These are phyloP conservation scores for Fonsecaea pugnacius DNA, from an alignment of 2,329 filamentous ascomycete genomes.

Conservation along the genomic window DNA sequence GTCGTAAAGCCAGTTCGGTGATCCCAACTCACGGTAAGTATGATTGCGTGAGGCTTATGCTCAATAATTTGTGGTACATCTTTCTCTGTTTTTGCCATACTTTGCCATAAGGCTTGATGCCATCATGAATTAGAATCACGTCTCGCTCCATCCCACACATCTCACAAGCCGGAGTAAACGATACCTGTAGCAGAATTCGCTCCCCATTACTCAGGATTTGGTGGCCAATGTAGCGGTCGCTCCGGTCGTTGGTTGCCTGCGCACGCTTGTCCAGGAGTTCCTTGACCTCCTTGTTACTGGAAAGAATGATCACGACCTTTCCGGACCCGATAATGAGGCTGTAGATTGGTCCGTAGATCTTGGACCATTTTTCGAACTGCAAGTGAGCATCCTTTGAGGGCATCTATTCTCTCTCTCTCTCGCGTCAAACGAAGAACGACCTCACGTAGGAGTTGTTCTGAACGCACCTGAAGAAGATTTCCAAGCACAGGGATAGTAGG, in stretches of 20 bases:
- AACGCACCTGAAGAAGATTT: conserved; percentile 50
- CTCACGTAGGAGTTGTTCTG: background rate
- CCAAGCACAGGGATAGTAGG: conserved; percentile 57
- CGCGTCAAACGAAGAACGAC: conserved; percentile 20
- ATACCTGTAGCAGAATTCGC: conserved; percentile 41
- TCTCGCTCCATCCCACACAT: background rate
- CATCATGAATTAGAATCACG: background rate
- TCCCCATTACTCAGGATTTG: conserved; percentile 38
- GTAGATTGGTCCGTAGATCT: conserved; percentile 58
- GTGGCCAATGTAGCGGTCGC: conserved; percentile 52
- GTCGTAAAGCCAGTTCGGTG: too few species aligned
- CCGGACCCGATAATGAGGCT: conserved; percentile 55
- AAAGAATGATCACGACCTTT: conserved; percentile 54
- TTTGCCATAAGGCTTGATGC: background rate
- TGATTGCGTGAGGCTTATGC: conserved; percentile 50
- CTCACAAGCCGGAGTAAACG: background rate
- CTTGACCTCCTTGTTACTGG: conserved; percentile 52
- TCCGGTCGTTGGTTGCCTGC: conserved; percentile 55
- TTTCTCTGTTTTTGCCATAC: conserved; percentile 37
- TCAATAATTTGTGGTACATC: conserved; percentile 53
- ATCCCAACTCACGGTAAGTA: conserved; percentile 55
- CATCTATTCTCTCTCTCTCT: conserved; percentile 41
- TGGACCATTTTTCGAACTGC: conserved; percentile 58
- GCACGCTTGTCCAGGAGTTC: conserved; percentile 58
- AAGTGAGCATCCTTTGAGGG: conserved; percentile 49